A percentile compares a stretch with the other conserved stretches of the same genome.
Conservation (phyloP, 768 basidiomycete genomes). For the Saitozyma podzolica region DNA sequence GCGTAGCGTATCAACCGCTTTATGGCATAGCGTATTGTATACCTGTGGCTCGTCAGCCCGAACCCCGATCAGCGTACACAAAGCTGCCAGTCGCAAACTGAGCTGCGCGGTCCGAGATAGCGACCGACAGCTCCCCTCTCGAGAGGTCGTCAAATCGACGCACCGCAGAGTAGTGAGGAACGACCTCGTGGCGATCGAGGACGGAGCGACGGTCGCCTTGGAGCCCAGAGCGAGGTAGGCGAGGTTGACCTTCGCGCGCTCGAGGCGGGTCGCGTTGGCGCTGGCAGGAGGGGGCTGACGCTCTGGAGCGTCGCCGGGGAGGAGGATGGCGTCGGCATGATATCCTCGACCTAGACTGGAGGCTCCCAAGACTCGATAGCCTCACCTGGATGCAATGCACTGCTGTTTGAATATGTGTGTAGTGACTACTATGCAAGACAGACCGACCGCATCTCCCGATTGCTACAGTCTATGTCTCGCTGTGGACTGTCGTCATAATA, state of each 20-base stretch:
- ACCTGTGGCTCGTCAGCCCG: slow-evolving; percentile 21
- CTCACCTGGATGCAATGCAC: too few species aligned
- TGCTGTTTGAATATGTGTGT: too few species aligned
- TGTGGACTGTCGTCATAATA: too few species aligned
- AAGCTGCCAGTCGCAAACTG: neutral
- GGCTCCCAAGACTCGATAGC: too few species aligned
- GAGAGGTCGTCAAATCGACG: slow-evolving; percentile 2
- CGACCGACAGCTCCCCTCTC: too few species aligned
- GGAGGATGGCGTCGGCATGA: too few species aligned
- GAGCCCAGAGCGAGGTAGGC: slow-evolving; percentile 38
- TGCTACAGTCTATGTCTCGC: too few species aligned
- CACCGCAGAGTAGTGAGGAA: slow-evolving; percentile 38
- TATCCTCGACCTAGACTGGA: too few species aligned
- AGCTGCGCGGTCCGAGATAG: too few species aligned
- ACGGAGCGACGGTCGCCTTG: slow-evolving; percentile 28
- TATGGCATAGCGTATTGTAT: slow-evolving; percentile 38
- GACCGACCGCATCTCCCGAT: too few species aligned
- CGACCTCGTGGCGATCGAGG: slow-evolving; percentile 29
- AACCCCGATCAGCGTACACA: neutral
- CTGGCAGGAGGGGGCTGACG: slow-evolving; percentile 9
- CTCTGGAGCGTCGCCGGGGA: too few species aligned
- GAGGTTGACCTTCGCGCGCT: slow-evolving; percentile 32
- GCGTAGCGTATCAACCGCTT: slow-evolving; percentile 39
- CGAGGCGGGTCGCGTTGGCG: slow-evolving; percentile 1
- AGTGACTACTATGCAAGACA: too few species aligned